Conservation (phyloP, 2,329 filamentous ascomycete genomes). For the Domatiomyces catenatus region DNA sequence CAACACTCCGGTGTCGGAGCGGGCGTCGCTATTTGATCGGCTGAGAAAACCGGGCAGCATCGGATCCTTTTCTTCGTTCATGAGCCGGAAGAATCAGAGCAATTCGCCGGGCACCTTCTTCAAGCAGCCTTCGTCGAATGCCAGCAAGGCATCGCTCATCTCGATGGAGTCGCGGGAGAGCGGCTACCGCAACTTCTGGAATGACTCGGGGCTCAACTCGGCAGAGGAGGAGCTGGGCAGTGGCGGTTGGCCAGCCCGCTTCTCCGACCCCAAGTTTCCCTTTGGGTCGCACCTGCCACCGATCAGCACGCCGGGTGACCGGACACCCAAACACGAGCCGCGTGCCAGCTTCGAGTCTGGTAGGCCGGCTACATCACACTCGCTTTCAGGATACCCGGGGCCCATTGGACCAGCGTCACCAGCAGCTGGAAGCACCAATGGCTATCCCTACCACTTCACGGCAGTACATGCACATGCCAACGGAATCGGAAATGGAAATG, state of each 20-base stretch:
- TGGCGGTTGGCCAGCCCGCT: constrained; percentile 38
- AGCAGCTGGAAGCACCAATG: constrained; percentile 1
- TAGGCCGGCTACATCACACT: constrained; percentile 86
- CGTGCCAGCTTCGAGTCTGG: constrained; percentile 81
- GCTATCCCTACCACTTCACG: neutral
- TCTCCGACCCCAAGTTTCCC: constrained; percentile 49
- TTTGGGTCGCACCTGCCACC: constrained; percentile 29
- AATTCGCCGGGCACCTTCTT: constrained; percentile 77
- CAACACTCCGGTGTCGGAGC: constrained; percentile 44
- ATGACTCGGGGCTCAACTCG: constrained; percentile 90
- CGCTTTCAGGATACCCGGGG: constrained; percentile 87
- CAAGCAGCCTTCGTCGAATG: constrained; percentile 76
- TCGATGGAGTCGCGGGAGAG: constrained; percentile 92
- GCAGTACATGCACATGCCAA: neutral
- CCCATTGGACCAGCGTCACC: constrained; percentile 62
- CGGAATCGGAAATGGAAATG: constrained; percentile 7
- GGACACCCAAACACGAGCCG: constrained; percentile 67
- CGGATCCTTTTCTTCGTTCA: constrained; percentile 87
- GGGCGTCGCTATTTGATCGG: constrained; percentile 73
- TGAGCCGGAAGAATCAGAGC: constrained; percentile 88
- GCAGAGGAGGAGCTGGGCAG: constrained; percentile 60
- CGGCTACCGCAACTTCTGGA: constrained; percentile 94
- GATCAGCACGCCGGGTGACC: constrained; percentile 48
- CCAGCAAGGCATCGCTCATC: constrained; percentile 87
- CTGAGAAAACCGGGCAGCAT: constrained; percentile 90